These are phyloP conservation scores for Sphaerobolus stellatus DNA, from an alignment of 1,284 basidiomycete species.

Conservation along the genomic window DNA sequence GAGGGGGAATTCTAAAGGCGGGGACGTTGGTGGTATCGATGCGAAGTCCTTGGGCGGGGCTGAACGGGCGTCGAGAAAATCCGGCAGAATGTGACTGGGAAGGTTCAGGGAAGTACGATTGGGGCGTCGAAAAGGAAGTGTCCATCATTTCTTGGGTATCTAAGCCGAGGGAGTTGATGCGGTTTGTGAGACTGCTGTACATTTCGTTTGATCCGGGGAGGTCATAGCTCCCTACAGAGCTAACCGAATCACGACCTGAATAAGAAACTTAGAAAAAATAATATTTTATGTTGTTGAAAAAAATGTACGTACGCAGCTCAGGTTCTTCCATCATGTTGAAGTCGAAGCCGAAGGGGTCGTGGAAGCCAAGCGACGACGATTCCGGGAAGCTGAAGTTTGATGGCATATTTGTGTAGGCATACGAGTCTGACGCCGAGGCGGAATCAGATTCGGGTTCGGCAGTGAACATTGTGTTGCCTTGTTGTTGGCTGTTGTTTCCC, in stretches of 20 bases:
- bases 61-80: no score
- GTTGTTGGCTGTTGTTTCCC: background rate
- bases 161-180: no score
- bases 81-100: no score
- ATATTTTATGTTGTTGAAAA: background rate
- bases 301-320: constrained; percentile 3
- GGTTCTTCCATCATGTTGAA: background rate
- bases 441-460: constrained; percentile 5
- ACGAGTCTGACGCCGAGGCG: constrained; percentile 1
- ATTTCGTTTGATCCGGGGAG: no score
- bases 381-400: no score
- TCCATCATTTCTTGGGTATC: no score
- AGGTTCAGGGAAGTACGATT: no score
- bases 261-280: background rate
- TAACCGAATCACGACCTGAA: constrained; percentile 10
- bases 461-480: constrained; percentile 1
- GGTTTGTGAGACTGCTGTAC: no score
- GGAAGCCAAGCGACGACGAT: no score
- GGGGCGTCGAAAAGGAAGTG: no score
- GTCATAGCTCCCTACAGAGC: background rate
- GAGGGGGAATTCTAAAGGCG: background rate
- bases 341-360: constrained; percentile 8
- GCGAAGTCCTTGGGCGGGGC: background rate
- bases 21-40: background rate
- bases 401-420: no score